phyloP scores from a whole-genome alignment of 2,329 filamentous ascomycete species.

The Geoglossum cookeanum region DNA sequence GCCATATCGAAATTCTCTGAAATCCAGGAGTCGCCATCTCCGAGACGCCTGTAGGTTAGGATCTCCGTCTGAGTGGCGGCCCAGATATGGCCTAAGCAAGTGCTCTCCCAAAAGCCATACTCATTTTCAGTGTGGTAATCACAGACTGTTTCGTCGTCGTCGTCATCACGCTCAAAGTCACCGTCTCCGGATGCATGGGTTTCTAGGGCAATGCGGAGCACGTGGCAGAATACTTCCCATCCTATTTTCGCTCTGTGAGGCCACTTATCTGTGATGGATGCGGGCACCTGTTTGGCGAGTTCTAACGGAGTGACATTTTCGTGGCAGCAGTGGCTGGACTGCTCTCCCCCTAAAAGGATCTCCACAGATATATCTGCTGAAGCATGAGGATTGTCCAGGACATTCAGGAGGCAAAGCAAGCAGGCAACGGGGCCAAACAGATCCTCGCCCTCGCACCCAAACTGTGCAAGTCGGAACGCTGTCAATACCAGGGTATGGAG shows the following conservation, averaged over 20 bases:
- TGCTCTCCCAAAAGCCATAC: neutral
- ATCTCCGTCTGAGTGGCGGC: neutral
- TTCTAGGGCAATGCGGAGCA: constrained; percentile 9
- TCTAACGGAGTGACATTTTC: constrained; percentile 12
- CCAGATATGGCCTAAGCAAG: neutral
- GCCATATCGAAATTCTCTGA: neutral
- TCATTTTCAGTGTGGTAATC: neutral
- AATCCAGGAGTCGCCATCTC: neutral
- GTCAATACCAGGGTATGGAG: constrained; percentile 21
- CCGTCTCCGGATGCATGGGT: no score
- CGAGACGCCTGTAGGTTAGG: neutral
- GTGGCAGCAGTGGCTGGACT: constrained; percentile 11
- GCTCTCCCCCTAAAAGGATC: neutral
- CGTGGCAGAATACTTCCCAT: constrained; percentile 12
- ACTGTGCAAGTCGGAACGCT: constrained; percentile 17
- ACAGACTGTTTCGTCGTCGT: neutral
- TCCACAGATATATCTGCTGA: constrained; percentile 11
- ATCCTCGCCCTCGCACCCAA: constrained; percentile 19
- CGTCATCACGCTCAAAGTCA: neutral
- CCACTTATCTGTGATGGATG: constrained; percentile 5
- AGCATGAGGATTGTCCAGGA: constrained; percentile 14
- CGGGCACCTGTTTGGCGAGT: constrained; percentile 7
- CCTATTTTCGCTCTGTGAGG: constrained; percentile 8
- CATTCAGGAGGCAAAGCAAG: constrained; percentile 17
- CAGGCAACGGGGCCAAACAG: constrained; percentile 22